phyloP scores from a whole-genome alignment of 2,329 filamentous ascomycete species.

The Hansfordia pulvinata region DNA sequence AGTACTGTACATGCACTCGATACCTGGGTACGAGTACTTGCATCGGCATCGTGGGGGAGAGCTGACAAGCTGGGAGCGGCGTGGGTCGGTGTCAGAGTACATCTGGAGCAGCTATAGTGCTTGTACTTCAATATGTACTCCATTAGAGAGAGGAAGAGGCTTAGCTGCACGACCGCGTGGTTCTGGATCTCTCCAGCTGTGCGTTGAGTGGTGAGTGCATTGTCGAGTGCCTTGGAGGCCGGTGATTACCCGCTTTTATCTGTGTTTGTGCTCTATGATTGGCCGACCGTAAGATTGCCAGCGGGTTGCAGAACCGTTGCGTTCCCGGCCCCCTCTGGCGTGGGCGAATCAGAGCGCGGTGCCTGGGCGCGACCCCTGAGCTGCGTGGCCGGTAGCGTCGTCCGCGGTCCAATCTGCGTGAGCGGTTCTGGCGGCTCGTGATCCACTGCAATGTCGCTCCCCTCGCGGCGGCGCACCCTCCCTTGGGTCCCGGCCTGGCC shows the following conservation, averaged over 20 bases:
- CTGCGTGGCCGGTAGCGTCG: neutral
- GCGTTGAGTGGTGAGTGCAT: no score
- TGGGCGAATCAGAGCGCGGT: conserved; percentile 12
- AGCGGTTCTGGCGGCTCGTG: neutral
- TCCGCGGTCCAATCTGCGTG: neutral
- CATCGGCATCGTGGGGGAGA: no score
- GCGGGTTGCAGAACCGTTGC: conserved; percentile 10
- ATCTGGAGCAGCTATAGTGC: no score
- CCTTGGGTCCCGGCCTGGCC: conserved; percentile 9
- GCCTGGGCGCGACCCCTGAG: conserved; percentile 6
- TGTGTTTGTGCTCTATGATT: no score
- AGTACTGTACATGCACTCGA: no score
- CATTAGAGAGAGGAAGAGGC: no score
- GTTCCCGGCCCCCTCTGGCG: conserved; percentile 3
- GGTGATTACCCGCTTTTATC: conserved; percentile 3
- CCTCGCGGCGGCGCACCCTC: no score
- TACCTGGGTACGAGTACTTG: no score
- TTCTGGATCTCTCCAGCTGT: conserved; percentile 1
- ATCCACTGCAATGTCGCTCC: neutral
- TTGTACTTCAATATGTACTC: no score
- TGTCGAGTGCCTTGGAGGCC: conserved; percentile 8
- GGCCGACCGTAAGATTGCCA: conserved; percentile 3
- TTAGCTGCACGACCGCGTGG: no score
- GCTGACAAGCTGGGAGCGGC: no score
- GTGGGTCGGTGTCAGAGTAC: no score